Evolutionary conservation across 2,329 filamentous ascomycete species (phyloP).

Genomic region (Biscogniauxia marginata): DNA sequence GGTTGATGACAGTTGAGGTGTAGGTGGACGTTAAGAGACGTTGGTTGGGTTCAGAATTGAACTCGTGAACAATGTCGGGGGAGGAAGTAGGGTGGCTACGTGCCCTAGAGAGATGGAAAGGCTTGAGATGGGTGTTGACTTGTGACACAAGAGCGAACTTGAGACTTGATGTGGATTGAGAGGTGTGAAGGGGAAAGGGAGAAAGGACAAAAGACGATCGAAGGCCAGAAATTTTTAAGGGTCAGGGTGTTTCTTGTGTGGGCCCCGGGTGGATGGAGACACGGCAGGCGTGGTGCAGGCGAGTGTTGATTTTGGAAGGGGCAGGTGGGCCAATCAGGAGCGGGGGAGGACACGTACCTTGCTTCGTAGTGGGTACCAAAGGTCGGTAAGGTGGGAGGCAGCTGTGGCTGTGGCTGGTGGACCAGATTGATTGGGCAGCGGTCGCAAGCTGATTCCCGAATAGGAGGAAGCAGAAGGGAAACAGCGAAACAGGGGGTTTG

Average conservation of each 20-base stretch:
- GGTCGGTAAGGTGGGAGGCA: background rate
- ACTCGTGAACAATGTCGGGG: slow-evolving; percentile 74
- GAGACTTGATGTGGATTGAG: slow-evolving; percentile 42
- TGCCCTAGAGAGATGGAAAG: slow-evolving; percentile 70
- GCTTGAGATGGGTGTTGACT: slow-evolving; percentile 36
- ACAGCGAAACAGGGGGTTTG: background rate
- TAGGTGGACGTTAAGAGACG: slow-evolving; percentile 32
- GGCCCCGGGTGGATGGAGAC: slow-evolving; percentile 23
- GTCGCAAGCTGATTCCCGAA: background rate
- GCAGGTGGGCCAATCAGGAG: slow-evolving; percentile 21
- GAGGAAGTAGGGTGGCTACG: slow-evolving; percentile 77
- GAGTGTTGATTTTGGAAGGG: slow-evolving; percentile 15
- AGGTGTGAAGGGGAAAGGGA: slow-evolving; percentile 36
- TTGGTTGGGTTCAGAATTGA: slow-evolving; percentile 46
- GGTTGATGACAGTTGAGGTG: slow-evolving; percentile 30
- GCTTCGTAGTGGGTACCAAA: background rate
- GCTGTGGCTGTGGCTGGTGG: background rate
- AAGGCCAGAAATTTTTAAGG: slow-evolving; percentile 38
- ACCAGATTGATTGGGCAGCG: background rate
- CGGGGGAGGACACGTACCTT: slow-evolving; percentile 4
- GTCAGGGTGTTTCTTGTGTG: slow-evolving; percentile 31
- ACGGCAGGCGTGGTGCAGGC: slow-evolving; percentile 29
- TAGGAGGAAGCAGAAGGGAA: background rate
- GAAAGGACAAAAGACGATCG: slow-evolving; percentile 31
- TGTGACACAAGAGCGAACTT: slow-evolving; percentile 36